phyloP scores from a whole-genome alignment of 805 yeast genomes.

The Candida ovalis region DNA sequence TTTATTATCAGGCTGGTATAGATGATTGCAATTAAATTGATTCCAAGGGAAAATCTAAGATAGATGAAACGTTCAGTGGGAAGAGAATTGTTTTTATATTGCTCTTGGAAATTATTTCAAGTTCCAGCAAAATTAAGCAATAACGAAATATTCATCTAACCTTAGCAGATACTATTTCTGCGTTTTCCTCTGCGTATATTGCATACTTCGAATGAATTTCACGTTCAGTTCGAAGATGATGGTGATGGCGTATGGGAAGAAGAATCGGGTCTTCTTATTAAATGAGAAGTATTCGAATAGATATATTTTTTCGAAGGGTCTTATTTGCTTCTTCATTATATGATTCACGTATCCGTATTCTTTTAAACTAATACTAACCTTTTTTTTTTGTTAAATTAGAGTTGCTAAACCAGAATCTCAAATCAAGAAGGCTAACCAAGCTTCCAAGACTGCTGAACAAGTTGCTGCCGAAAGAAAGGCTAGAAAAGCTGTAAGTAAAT shows the following conservation, averaged over 20 bases:
- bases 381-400: conserved; percentile 28
- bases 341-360: conserved; percentile 14
- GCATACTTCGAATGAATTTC: conserved; percentile 27
- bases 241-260: conserved; percentile 11
- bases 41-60: conserved; percentile 33
- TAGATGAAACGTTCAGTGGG: conserved; percentile 3
- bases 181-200: conserved; percentile 32
- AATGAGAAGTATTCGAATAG: conserved; percentile 1
- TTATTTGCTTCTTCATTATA: not conserved
- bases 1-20: not conserved
- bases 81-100: conserved; percentile 4
- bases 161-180: conserved; percentile 12
- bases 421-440: conserved; percentile 76
- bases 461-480: conserved; percentile 77
- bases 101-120: conserved; percentile 1
- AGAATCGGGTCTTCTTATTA: not conserved
- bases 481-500: conserved; percentile 72
- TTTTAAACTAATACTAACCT: conserved; percentile 3
- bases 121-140: not conserved
- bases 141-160: conserved; percentile 1
- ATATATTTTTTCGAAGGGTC: conserved; percentile 3
- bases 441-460: conserved; percentile 71
- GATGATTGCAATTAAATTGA: conserved; percentile 26
- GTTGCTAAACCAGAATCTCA: conserved; percentile 76
- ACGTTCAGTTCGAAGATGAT: conserved; percentile 26